Evolutionary conservation across 768 basidiomycete genomes (phyloP), one percentile per base, ranked within the genome.

Genomic region (Chalciporus sphaerocephalus): DNA sequence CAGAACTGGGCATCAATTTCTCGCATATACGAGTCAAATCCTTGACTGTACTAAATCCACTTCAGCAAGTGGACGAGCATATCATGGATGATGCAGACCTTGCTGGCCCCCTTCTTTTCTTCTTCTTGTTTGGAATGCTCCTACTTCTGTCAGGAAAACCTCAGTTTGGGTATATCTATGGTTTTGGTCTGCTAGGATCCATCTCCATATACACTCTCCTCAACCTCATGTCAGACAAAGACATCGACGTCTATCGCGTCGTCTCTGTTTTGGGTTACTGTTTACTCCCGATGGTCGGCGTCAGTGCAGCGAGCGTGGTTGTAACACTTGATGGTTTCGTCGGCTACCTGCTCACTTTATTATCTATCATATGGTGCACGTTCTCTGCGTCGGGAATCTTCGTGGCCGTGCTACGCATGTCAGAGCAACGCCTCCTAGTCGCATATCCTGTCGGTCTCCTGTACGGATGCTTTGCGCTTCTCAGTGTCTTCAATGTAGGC

Each of bases 41-140:
- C 18, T 68, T 94, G 68, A 93, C 96, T 0, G 96, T 98, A 7
- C 80, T 99, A 40, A 98, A 99, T 59, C 96, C 96, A 4, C 71
- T 98, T 17, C 77, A 80, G 47, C 74, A 74, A 40, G 80, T 94
- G 24, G 86, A 96, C 50, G 89, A 87, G 51, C 85, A 79, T 47
- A 98, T 99, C 48, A 99, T 99, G 96, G 96, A 99, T 66, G 96
- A 99, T 57, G 94, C 95, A 17, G 96, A 99, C 69, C 76, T 99
- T 23, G 93, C 95, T 8, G 96, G 96, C 0, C 96, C 96, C 8
- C 79, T 97, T 37, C 80, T 97, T 5, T 97, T 97, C 70, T 86
- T 86, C 61, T 91, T 98, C 64, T 90, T 90, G 57, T 98, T 98
- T 64, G 96, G 86, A 11, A 85, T 88, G 33, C 92, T 88, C 59